Conservation (phyloP, 73 alveolate species). For the Symbiodinium pilosum region DNA sequence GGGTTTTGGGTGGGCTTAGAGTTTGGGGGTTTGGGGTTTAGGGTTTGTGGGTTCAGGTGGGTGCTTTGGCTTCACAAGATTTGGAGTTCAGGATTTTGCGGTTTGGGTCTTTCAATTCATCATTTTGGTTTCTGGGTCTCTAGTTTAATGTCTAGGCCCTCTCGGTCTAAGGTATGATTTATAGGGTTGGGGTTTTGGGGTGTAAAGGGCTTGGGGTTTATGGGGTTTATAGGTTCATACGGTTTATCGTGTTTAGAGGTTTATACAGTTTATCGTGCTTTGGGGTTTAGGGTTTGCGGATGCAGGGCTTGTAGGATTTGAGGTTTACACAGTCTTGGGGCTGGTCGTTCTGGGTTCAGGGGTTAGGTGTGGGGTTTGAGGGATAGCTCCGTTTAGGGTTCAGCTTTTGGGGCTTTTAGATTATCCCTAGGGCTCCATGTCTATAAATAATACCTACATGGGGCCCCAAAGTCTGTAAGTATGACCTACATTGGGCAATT, state of each 20-base stretch:
- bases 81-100: too few species aligned
- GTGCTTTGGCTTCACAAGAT: too few species aligned
- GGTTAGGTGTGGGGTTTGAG: background rate
- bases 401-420: background rate
- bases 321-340: background rate
- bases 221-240: background rate
- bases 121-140: too few species aligned
- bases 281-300: background rate
- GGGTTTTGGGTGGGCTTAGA: too few species aligned
- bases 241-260: background rate
- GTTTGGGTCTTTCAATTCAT: too few species aligned
- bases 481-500: too few species aligned
- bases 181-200: background rate
- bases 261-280: too few species aligned
- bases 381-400: background rate
- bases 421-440: too few species aligned
- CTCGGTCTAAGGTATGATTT: background rate
- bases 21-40: too few species aligned
- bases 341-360: background rate
- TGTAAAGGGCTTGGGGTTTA: background rate
- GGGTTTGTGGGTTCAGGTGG: background rate
- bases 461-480: too few species aligned
- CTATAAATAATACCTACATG: too few species aligned
- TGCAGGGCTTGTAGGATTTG: background rate
- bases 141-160: too few species aligned